Conservation (phyloP, 2,329 filamentous ascomycete species). For the Didymella lethalis region DNA sequence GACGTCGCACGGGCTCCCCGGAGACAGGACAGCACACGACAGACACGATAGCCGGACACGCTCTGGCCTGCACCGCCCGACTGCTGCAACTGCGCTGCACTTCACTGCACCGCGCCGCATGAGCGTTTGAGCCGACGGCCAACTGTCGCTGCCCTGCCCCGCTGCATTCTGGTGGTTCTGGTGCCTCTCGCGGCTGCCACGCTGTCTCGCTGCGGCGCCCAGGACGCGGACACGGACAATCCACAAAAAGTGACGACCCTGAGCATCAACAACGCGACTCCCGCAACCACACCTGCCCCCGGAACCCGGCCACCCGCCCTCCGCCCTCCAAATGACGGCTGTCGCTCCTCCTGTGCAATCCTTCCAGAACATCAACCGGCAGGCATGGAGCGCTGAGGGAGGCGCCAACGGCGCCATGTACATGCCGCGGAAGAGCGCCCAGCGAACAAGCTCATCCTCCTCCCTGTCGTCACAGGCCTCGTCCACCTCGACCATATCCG, state of each 20-base stretch:
- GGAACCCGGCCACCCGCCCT: conserved; percentile 31
- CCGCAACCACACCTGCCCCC: conserved; percentile 18
- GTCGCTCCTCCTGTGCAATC: conserved; percentile 69
- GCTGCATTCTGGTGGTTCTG: conserved; percentile 29
- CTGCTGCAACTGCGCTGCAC: conserved; percentile 3
- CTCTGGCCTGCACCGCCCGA: conserved; percentile 20
- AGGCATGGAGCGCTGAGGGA: conserved; percentile 69
- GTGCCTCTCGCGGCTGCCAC: conserved; percentile 35
- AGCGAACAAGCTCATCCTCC: conserved; percentile 89
- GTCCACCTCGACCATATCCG: conserved; percentile 70
- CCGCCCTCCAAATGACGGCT: conserved; percentile 65
- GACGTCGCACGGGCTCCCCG: conserved; percentile 45
- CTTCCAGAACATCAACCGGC: conserved; percentile 65
- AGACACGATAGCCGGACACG: conserved; percentile 25
- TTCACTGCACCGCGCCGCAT: conserved; percentile 32
- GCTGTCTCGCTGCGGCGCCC: conserved; percentile 40
- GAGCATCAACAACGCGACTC: conserved; percentile 26
- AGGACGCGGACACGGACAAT: conserved; percentile 37
- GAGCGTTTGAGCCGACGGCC: conserved; percentile 33
- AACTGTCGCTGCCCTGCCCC: conserved; percentile 24
- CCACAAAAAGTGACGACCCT: conserved; percentile 38
- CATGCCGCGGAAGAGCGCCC: conserved; percentile 82
- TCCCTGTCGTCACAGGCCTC: conserved; percentile 73
- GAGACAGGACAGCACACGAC: conserved; percentile 47
- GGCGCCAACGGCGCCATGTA: conserved; percentile 76